phyloP scores from a whole-genome alignment of 805 yeast genomes.

The Metschnikowia noctiluminum region DNA sequence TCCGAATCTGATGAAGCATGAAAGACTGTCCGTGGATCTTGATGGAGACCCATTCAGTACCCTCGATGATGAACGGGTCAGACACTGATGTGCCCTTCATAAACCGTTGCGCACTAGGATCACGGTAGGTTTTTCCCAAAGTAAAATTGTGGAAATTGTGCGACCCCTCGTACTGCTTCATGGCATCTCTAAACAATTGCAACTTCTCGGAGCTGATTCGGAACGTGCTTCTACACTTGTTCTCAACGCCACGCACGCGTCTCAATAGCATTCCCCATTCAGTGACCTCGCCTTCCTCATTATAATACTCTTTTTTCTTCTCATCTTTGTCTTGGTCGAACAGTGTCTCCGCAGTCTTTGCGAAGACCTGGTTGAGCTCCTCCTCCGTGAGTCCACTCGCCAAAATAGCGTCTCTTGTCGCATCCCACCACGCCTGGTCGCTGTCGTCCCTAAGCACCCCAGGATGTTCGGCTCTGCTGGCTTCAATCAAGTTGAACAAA shows the following conservation, averaged over 20 bases:
- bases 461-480: slow-evolving; percentile 52
- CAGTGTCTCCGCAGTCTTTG: slow-evolving; percentile 35
- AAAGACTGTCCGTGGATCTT: slow-evolving; percentile 98
- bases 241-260: slow-evolving; percentile 60
- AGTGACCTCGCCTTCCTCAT: slow-evolving; percentile 33
- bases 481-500: slow-evolving; percentile 56
- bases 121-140: slow-evolving; percentile 74
- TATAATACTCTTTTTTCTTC: slow-evolving; percentile 31
- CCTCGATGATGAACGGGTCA: slow-evolving; percentile 87
- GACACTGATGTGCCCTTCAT: slow-evolving; percentile 78
- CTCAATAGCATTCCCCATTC: slow-evolving; percentile 43
- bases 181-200: slow-evolving; percentile 58
- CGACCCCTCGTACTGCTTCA: slow-evolving; percentile 75
- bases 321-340: slow-evolving; percentile 23
- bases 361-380: slow-evolving; percentile 16
- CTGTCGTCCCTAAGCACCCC: slow-evolving; percentile 57
- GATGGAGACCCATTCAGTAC: slow-evolving; percentile 93
- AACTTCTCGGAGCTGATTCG: slow-evolving; percentile 64
- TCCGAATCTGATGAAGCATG: slow-evolving; percentile 96
- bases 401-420: slow-evolving; percentile 32
- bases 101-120: slow-evolving; percentile 78
- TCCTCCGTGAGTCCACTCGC: slow-evolving; percentile 13
- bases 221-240: slow-evolving; percentile 61
- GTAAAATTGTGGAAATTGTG: slow-evolving; percentile 93
- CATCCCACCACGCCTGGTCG: slow-evolving; percentile 66